A percentile compares a stretch with the other conserved stretches of the same genome.
Conservation (phyloP, 305 asterid genomes). For the Fraxinus baroniana region DNA sequence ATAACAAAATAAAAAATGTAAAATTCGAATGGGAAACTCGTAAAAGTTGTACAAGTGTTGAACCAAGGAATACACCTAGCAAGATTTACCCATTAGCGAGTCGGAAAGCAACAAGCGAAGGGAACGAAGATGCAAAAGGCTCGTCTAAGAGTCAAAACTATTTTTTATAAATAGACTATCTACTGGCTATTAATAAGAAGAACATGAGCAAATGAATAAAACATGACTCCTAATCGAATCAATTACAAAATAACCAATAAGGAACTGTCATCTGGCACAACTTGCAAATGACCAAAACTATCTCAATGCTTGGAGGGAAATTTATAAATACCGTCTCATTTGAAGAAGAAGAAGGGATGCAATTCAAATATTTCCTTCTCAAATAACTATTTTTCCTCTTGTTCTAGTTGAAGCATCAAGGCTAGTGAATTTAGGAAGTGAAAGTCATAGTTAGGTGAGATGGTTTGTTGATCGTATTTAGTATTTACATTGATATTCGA, state of each 20-base stretch:
- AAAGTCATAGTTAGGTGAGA: not conserved
- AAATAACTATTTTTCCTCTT: not conserved
- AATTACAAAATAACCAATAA: not conserved
- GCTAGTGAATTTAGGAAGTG: not conserved
- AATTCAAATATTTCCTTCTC: not conserved
- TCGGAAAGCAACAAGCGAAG: not conserved
- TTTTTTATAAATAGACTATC: not conserved
- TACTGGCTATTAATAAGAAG: not conserved
- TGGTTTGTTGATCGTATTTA: not conserved
- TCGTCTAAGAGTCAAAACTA: not conserved
- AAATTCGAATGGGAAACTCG: not conserved
- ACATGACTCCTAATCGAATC: not conserved
- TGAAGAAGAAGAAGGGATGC: not conserved
- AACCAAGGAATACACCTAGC: not conserved
- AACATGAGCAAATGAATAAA: not conserved
- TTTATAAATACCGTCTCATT: not conserved
- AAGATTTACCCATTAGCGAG: not conserved
- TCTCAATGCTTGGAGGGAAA: not conserved
- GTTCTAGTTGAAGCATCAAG: not conserved
- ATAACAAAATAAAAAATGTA: not conserved
- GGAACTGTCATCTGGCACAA: not conserved
- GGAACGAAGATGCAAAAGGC: not conserved
- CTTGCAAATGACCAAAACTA: not conserved
- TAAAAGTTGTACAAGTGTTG: not conserved
- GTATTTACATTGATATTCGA: not conserved